Evolutionary conservation across 768 basidiomycete genomes (phyloP), one percentile per base, ranked within the genome.

Genomic region (Termitomyces bulborhizus): DNA sequence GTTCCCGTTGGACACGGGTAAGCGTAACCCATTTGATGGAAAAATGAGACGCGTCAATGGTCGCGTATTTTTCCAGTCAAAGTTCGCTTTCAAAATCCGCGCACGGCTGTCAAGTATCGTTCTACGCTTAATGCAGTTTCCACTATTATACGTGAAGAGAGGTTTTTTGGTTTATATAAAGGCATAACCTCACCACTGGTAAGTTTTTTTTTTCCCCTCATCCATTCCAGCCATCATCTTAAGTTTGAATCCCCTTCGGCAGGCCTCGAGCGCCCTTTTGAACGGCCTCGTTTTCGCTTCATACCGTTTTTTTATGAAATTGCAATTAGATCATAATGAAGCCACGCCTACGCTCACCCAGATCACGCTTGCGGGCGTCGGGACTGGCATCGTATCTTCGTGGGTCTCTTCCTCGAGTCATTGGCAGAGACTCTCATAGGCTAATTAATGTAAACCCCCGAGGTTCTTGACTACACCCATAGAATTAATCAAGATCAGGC

Each of bases 211-310:
- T 21, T 21, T 21, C 21, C 21, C 21, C n/a, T 13, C 45, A 26
- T 7, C 52, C 26, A 42, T 11, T 27, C 42, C 34, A 46, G 16
- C 3, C 1, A 26, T 43, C 24, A 34, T 44, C 18, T 27, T 13
- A 5, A 9, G 36, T n/a, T n/a, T 34, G 32, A 36, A 21, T 21
- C 21, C 47, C 36, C 7, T 26, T 40, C 27, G 49, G 34, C 46
- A 91, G 90, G 77, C 82, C 1, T 81, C 84, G 3, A 79, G 80
- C 24, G 88, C 90, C 0, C 71, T 88, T 1, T 79, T 92, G 75
- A 97, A 95, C 63, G 92, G 93, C 12, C 73, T 93, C 15, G 83
- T 95, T 3, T 96, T 97, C 67, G 81, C 90, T 0, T 84, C 86
- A 0, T 96, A 96, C 71, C 82, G 85, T 21, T 83, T 88, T 65